Base-by-base conservation (phyloP, 768 basidiomycete species). In the Saitozyma podzolica region DNA sequence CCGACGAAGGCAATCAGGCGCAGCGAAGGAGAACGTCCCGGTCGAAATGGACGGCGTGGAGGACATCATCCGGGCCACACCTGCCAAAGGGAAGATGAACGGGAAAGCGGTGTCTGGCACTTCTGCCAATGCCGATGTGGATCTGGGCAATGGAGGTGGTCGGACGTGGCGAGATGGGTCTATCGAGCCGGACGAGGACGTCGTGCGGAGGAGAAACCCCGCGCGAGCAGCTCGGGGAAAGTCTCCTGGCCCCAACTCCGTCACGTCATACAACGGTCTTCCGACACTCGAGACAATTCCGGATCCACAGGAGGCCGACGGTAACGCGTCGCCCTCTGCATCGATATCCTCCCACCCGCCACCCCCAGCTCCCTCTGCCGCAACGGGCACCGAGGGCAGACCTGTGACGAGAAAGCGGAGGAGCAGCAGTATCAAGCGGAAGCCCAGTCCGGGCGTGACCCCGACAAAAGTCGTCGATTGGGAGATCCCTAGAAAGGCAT, bases 401-500 rank as follows among this genome's bases (percentile, higher is more conserved):
- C 66, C 68, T 7, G 40, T 63, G 8, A 71, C 67, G 13, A 54
- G 72, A 40, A 64, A 65, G 41, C 59, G 72, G 42, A 53, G 72
- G 45, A 66, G 65, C 48, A 76, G 72, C 49, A 64, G 62, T 57
- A 68, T 74, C 42, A 74, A 72, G 59, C 57, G 70, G 47, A 74
- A 76, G 53, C 61, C 63, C 0, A 72, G 66, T 58, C 72, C 72
- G 0, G 75, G 72, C 5, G 72, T 70, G 8, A 67, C 63, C 11
- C 72, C 75, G 19, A 67, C 59, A 19, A 83, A 73, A 49, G 74
- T 59, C 29, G 74, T 90, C 40, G 89, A 93, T 80, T 92, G 89
- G 87, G 93, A 96, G 80, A 87, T 96, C 54, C 93, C 93, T 0
- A 82, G 93, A 66, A 96, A 96, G 79, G 80, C 85, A 9, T 77